Conservation (phyloP, 495 filamentous ascomycete species). For the Hypoxylon intermedium region DNA sequence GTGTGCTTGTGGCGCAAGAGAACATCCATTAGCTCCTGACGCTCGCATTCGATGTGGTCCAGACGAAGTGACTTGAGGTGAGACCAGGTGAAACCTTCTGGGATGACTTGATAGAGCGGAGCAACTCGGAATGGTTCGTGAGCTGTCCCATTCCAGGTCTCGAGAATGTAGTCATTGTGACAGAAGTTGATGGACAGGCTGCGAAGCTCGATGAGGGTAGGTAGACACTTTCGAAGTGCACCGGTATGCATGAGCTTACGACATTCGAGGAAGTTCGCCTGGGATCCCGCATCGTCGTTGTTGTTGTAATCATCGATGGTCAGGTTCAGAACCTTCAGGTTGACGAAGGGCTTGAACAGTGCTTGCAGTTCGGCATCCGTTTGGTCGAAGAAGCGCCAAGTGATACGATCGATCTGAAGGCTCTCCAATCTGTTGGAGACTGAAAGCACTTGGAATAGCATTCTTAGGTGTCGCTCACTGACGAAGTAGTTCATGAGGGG, state of each 20-base stretch:
- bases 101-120: constrained; percentile 7
- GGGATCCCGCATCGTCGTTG: background rate
- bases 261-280: background rate
- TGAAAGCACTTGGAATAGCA: background rate
- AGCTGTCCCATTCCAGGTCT: background rate
- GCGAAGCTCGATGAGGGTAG: background rate
- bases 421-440: constrained; percentile 1
- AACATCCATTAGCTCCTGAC: constrained; percentile 17
- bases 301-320: background rate
- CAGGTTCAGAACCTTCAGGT: constrained; percentile 12
- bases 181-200: background rate
- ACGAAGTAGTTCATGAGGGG: background rate
- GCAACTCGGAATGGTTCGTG: too few relatives aligned
- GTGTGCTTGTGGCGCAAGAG: constrained; percentile 22
- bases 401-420: constrained; percentile 1
- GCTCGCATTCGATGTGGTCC: constrained; percentile 1
- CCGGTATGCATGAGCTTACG: background rate
- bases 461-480: constrained; percentile 4
- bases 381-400: background rate
- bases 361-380: constrained; percentile 2
- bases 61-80: constrained; percentile 12
- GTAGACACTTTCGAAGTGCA: background rate
- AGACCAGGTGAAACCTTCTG: constrained; percentile 12
- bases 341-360: constrained; percentile 14
- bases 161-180: background rate